Base-by-base conservation (phyloP, 2,329 filamentous ascomycete species). In the Coniochaeta prunicola region DNA sequence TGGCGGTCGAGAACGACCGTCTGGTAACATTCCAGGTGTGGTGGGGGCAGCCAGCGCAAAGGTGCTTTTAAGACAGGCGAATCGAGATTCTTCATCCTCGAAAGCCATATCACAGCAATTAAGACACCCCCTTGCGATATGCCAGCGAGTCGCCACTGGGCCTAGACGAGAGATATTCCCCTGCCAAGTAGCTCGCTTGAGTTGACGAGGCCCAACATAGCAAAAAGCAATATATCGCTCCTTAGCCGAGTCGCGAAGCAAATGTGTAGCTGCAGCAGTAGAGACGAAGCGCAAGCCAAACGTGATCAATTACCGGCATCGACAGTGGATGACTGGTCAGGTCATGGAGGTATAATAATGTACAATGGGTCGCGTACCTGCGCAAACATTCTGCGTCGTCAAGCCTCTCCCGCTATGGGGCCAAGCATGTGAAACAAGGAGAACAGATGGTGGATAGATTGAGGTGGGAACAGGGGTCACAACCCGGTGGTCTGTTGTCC, bases 401-500 rank as follows among this genome's bases (percentile, higher is more conserved):
- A 50, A 50, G 45, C 45, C 45, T n/a, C 45, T 50, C 24, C 45
- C 45, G 45, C 45, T 30, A 45, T 24, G 45, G 45, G 24, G 45
- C 21, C 45, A 50, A 50, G 45, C n/a, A 50, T 50, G 24, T 50
- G 45, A 50, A 50, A 50, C 45, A 50, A 26, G 45, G 45, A 50
- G 45, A 30, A 30, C 21, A 28, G 26, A 50, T 50, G 24, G 24
- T 28, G 45, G 45, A 50, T 50, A 50, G 45, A 50, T 50, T 50
- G 45, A 26, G 45, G 30, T 26, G 45, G 45, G 36, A n/a, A 21
- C 28, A 26, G 45, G 40, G 45, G 45, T n/a, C 28, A 26, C 42
- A 26, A 48, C 42, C 42, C 42, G 42, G 45, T 50, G 24, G n/a
- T 13, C 24, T 30, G 42, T 7, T 13, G 42, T 48, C 42, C 42